Evolutionary conservation across 2,329 filamentous ascomycete genomes (phyloP).

Genomic region (Pestalotiopsis sp.): DNA sequence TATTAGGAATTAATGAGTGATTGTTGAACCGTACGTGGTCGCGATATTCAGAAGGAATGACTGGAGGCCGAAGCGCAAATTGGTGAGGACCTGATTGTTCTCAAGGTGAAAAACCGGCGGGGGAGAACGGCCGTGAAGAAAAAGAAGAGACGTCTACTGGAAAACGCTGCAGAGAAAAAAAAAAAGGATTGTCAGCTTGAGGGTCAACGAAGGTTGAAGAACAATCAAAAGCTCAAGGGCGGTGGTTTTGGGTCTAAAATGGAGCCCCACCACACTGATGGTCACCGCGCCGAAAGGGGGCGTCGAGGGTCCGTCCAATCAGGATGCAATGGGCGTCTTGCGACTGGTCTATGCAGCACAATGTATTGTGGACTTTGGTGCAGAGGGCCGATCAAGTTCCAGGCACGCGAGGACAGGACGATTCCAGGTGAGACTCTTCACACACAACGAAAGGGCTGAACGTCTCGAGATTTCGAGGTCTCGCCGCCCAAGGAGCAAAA

Average conservation of each 20-base stretch:
- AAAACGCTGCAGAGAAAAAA: constrained; percentile 39
- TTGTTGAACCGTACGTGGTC: constrained; percentile 47
- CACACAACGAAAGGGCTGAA: constrained; percentile 16
- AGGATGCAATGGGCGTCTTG: neutral
- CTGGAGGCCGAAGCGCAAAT: constrained; percentile 45
- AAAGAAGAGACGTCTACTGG: constrained; percentile 50
- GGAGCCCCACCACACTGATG: neutral
- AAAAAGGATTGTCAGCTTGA: constrained; percentile 21
- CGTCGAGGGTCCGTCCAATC: neutral
- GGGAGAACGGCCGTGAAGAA: constrained; percentile 45
- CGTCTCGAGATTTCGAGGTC: neutral
- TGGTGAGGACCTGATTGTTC: constrained; percentile 20
- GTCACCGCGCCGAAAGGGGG: neutral
- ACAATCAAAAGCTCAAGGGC: neutral
- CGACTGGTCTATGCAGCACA: neutral
- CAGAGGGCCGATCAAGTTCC: constrained; percentile 9
- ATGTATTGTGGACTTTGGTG: neutral
- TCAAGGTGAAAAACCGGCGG: constrained; percentile 40
- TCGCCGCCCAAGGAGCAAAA: constrained; percentile 11
- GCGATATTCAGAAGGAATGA: constrained; percentile 53
- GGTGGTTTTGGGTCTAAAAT: neutral
- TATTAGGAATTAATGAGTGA: constrained; percentile 52
- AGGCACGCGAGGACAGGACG: constrained; percentile 1
- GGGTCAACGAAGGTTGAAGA: constrained; percentile 20
- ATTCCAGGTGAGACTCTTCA: constrained; percentile 25